A percentile compares a stretch with the other conserved stretches of the same genome.
Evolutionary conservation across 1,284 basidiomycete genomes (phyloP).

Genomic region (Flammula alnicola): DNA sequence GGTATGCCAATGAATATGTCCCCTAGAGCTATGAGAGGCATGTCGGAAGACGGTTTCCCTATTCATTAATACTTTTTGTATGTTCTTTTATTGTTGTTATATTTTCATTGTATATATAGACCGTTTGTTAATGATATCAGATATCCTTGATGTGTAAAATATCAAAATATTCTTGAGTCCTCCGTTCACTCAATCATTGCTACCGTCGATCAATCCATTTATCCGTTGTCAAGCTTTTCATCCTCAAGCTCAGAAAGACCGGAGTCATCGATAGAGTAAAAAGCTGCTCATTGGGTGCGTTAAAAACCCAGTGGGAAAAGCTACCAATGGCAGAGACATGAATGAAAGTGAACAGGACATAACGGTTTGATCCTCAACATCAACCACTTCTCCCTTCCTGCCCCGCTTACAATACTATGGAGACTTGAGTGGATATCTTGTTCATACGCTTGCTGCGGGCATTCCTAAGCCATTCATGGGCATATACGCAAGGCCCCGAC

Average conservation of each 20-base stretch:
- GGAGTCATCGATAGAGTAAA: background rate
- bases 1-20: constrained; percentile 28
- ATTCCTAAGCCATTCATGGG: no score
- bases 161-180: no score
- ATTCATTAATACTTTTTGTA: constrained; percentile 12
- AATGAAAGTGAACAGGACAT: background rate
- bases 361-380: background rate
- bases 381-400: background rate
- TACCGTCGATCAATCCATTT: background rate
- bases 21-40: constrained; percentile 22
- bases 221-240: constrained; percentile 5
- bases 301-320: constrained; percentile 24
- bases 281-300: constrained; percentile 17
- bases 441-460: no score
- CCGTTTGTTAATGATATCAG: background rate
- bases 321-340: constrained; percentile 20
- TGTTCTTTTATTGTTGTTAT: constrained; percentile 5
- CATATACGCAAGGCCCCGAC: no score
- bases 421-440: no score
- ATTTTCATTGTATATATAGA: constrained; percentile 4
- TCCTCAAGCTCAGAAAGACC: background rate
- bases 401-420: background rate
- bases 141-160: no score
- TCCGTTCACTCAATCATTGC: no score
- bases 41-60: constrained; percentile 18